These are phyloP conservation scores for Melaleuca alternifolia DNA, from an alignment of 345 rosid genomes.

Conservation along the genomic window DNA sequence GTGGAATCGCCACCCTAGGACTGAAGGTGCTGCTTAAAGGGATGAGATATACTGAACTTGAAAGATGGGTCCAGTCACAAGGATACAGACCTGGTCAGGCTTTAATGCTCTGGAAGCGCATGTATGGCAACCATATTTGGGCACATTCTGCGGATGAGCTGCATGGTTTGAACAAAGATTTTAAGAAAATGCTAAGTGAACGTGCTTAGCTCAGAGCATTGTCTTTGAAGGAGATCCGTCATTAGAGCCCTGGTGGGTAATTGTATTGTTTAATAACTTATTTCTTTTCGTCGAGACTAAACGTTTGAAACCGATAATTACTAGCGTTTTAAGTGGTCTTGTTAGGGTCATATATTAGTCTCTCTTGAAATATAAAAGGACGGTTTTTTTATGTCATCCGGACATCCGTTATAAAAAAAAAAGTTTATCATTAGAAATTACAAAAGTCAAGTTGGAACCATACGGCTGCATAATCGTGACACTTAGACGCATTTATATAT, in stretches of 20 bases:
- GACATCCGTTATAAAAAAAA: no score
- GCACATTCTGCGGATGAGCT: constrained; percentile 51
- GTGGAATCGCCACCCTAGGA: constrained; percentile 4
- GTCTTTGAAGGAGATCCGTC: constrained; percentile 50
- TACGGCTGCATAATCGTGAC: not conserved
- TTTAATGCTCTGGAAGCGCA: constrained; percentile 87
- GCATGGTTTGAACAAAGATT: constrained; percentile 81
- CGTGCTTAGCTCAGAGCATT: constrained; percentile 59
- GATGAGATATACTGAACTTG: constrained; percentile 55
- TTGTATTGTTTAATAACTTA: no score
- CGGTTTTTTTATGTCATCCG: no score
- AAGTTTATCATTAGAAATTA: no score
- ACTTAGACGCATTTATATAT: not conserved
- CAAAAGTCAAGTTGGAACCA: not conserved
- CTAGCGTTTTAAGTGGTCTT: no score
- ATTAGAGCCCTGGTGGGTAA: no score
- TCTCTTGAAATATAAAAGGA: no score
- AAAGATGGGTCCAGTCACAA: constrained; percentile 78
- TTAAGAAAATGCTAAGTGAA: constrained; percentile 63
- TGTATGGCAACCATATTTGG: constrained; percentile 72
- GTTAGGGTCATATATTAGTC: no score
- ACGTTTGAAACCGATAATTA: no score
- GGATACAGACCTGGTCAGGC: constrained; percentile 94
- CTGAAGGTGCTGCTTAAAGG: constrained; percentile 60
- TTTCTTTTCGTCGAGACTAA: no score